Evolutionary conservation across 2,329 filamentous ascomycete species (phyloP), one percentile per base, ranked within the genome.

Genomic region (Arthrobotrys conoides): DNA sequence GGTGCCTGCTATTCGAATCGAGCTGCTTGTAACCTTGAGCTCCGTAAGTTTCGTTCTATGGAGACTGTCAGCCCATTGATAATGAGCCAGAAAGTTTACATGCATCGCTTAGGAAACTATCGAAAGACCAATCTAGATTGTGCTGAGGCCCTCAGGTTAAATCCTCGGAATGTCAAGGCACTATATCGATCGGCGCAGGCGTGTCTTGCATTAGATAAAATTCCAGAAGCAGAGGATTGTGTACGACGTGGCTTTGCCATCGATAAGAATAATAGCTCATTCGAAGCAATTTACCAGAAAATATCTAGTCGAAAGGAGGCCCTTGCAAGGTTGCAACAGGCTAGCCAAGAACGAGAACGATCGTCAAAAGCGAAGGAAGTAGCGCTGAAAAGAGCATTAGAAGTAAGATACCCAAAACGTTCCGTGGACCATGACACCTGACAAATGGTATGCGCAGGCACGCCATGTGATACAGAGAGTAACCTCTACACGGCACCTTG

Each of bases 51-150:
- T 20, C 5, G 12, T 30, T 61, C 36, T 53, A 36, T 53, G 24
- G n/a, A 46, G n/a, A n/a, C 6, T 4, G 30, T 12, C 16, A 5
- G 5, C 33, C 53, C 61, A 38, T 79, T 82, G 83, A 71, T 12
- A n/a, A 12, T 16, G 2, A n/a, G 6, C 18, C 10, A n/a, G 18
- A 27, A 24, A 2, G n/a, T 61, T 61, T 22, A 61, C 20, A 20
- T n/a, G 83, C 18, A 3, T 12, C 6, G 22, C 33, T 41, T 82
- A 91, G 90, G 89, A 83, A 99, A 99, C 86, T 96, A 94, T 85
- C 91, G 95, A 80, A 91, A 90, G 80, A 94, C 92, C 85, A 96
- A 91, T 82, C 88, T 91, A 59, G 96, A 98, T 87, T 96, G 94
- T 84, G 92, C 91, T 1, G 88, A 90, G 6, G 91, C 93, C 0